Base-by-base conservation (phyloP, 176 grass and related monocot species). In the Neostapfia colusana region DNA sequence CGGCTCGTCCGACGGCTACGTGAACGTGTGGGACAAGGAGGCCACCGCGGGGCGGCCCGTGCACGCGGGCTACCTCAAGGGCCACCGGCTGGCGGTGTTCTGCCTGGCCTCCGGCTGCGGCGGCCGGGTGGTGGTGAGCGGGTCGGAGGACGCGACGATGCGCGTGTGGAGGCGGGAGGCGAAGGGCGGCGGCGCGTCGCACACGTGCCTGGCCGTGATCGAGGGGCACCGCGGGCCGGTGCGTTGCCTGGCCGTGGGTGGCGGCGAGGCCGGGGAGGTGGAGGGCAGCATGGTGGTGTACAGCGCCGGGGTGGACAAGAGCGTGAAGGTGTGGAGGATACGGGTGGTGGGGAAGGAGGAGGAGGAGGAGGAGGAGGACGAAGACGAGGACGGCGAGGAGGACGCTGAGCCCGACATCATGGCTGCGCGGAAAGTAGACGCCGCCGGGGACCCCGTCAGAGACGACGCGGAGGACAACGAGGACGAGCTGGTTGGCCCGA, bases 301-400 rank as follows among this genome's bases (percentile, higher is more conserved):
- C 77, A 97, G 90, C 45, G 86, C 90, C 0, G 92, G 93, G 69
- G 74, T 89, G 54, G 93, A 97, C 79, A 83, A 67, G 70, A 93
- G 89, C 81, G 90, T 97, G 35, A 97, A 97, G 84, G 93, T 91
- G 21, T 97, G 93, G 93, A 90, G 93, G 66, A 90, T 97, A 67
- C 86, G 87, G 27, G 90, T 97, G n/a, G 12, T 89, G 25, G 92
- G 77, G 0, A 89, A 87, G 15, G 78, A 86, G 27, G 82, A 89
- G 28, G 85, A 79, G 3, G 77, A 81, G 0, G 75, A 80, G 0
- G 87, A 85, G 0, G 73, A 72, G 0, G 66, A 80, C 0, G 55
- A 67, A 0, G 80, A 75, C 1, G 66, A 37, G 0, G 62, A 89
- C 4, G n/a, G 4, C 3, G 27, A 9, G 0, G 56, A 59, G 1